These are phyloP conservation scores for Melanogaster broomeanus DNA, from an alignment of 768 basidiomycete genomes.

Conservation along the genomic window DNA sequence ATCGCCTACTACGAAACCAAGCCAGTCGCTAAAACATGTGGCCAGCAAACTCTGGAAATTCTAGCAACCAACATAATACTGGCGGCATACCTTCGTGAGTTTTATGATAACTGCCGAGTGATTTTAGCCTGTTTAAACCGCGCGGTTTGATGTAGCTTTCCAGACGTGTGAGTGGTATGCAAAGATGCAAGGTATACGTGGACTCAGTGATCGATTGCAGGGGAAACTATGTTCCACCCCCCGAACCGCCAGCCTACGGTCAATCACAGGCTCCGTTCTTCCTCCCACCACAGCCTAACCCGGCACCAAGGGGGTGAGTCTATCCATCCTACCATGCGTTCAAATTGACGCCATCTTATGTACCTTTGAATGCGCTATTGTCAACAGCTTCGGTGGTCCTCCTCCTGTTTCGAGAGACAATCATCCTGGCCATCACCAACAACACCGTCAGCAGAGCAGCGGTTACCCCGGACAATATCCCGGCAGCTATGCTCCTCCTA, in stretches of 20 bases:
- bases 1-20: neutral
- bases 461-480: constrained; percentile 33
- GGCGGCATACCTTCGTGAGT: constrained; percentile 15
- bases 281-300: constrained; percentile 2
- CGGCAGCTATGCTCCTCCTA: constrained; percentile 9
- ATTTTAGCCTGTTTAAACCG: neutral
- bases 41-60: constrained; percentile 7
- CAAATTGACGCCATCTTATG: neutral
- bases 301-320: constrained; percentile 14
- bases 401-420: constrained; percentile 32
- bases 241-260: constrained; percentile 1
- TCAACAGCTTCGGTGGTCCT: constrained; percentile 14
- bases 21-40: constrained; percentile 4
- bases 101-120: neutral
- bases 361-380: neutral
- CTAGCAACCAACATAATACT: neutral
- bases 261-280: constrained; percentile 1
- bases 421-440: constrained; percentile 48
- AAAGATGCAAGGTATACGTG: neutral
- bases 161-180: constrained; percentile 11
- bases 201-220: neutral
- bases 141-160: constrained; percentile 7
- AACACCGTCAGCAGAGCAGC: constrained; percentile 33
- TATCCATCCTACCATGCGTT: neutral
- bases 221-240: neutral